These are phyloP conservation scores for Vachellia pachyceras DNA, from an alignment of 306 rosid species.

Conservation along the genomic window DNA sequence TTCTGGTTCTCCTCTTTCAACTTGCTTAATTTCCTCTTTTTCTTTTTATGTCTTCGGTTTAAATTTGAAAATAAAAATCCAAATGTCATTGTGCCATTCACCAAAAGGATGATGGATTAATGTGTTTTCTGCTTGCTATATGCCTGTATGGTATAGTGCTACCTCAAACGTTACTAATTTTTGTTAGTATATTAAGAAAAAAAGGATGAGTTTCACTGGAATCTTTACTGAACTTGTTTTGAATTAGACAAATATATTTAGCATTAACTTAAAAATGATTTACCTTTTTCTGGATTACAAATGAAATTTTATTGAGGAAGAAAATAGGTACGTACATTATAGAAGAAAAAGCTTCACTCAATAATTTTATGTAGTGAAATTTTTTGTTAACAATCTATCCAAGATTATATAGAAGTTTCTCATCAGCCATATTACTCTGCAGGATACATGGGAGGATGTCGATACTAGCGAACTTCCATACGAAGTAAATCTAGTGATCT, in stretches of 20 bases:
- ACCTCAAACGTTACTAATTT: not conserved
- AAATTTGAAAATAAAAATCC: not conserved
- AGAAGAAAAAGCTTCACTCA: no score
- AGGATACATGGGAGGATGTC: slow-evolving; percentile 98
- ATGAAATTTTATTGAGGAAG: not conserved
- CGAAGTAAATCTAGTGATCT: slow-evolving; percentile 84
- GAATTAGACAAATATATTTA: not conserved
- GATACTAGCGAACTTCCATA: slow-evolving; percentile 96
- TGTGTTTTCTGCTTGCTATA: not conserved
- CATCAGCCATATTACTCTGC: slow-evolving; percentile 42
- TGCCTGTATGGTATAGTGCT: not conserved
- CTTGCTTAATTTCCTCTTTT: not conserved
- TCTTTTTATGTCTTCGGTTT: not conserved
- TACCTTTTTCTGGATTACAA: not conserved
- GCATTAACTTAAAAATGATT: not conserved
- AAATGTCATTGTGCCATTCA: not conserved
- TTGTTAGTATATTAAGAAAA: not conserved
- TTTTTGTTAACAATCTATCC: no score
- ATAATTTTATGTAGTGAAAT: no score
- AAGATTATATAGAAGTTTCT: slow-evolving; percentile 18
- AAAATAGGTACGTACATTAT: not conserved
- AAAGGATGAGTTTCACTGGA: not conserved
- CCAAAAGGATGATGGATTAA: not conserved
- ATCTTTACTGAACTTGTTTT: not conserved
- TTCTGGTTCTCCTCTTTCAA: not conserved